Percentiles rank a stretch among this genome's conserved stretches.
Conservation (phyloP, 306 rosid species). For the Vigna radiata region DNA sequence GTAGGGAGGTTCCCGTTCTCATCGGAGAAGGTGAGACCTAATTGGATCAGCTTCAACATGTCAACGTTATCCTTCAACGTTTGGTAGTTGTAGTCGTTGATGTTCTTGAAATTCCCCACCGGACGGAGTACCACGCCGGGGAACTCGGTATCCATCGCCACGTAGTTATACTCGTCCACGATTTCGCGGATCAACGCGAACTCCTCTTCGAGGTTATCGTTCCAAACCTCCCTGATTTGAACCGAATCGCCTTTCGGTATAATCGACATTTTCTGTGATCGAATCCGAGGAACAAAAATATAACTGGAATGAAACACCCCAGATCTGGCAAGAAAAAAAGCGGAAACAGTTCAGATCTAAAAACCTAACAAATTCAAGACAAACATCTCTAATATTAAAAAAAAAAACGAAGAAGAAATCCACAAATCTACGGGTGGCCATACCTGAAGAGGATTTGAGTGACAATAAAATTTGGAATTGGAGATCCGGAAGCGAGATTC, state of each 20-base stretch:
- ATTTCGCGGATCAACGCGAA: slow-evolving; percentile 72
- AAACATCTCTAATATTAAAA: background rate
- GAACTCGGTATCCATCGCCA: slow-evolving; percentile 95
- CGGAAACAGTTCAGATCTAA: slow-evolving; percentile 42
- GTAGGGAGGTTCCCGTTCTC: slow-evolving; percentile 79
- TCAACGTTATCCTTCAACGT: slow-evolving; percentile 88
- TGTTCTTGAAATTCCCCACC: slow-evolving; percentile 72
- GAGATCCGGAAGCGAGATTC: background rate
- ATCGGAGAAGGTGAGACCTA: slow-evolving; percentile 88
- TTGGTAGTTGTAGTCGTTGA: slow-evolving; percentile 79
- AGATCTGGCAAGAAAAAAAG: slow-evolving; percentile 57
- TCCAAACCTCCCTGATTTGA: slow-evolving; percentile 92
- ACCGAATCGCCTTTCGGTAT: slow-evolving; percentile 75
- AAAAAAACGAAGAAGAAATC: background rate
- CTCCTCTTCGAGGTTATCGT: slow-evolving; percentile 80
- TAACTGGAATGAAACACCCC: slow-evolving; percentile 51
- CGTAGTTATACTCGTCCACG: slow-evolving; percentile 63
- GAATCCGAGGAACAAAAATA: slow-evolving; percentile 45
- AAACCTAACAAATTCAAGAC: slow-evolving; percentile 37
- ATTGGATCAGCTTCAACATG: slow-evolving; percentile 89
- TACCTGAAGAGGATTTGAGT: slow-evolving; percentile 52
- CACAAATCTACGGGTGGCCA: background rate
- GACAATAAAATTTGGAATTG: slow-evolving; percentile 37
- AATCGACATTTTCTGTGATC: slow-evolving; percentile 68
- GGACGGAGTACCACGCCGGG: slow-evolving; percentile 97